Conservation (phyloP, 371 early-diverging fungal genomes). For the Haplosporangium sp. region DNA sequence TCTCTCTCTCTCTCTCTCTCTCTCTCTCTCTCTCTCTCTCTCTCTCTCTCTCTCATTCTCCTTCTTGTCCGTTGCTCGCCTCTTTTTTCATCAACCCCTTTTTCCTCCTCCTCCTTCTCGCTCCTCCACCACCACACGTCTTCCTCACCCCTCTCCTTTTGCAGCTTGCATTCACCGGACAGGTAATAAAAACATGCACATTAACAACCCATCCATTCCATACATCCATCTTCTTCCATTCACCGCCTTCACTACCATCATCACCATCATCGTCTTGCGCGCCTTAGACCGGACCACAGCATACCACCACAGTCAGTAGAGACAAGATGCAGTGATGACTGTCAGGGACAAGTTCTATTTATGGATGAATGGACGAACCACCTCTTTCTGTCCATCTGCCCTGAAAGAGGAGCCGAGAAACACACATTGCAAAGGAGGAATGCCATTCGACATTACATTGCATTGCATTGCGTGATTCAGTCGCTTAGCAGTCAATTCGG, state of each 20-base stretch:
- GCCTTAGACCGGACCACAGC: too few relatives aligned
- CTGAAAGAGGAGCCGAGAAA: not conserved
- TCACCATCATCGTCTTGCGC: too few relatives aligned
- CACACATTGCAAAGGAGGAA: too few relatives aligned
- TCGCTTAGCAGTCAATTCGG: too few relatives aligned
- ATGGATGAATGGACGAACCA: not conserved
- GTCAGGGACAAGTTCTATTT: not conserved
- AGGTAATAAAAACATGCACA: too few relatives aligned
- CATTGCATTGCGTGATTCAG: too few relatives aligned
- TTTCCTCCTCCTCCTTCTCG: not conserved
- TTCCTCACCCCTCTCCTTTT: not conserved
- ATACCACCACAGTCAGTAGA: not conserved
- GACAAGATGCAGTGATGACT: not conserved
- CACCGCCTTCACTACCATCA: too few relatives aligned
- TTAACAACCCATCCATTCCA: too few relatives aligned
- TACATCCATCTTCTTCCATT: too few relatives aligned
- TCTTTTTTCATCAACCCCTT: conserved; percentile 1
- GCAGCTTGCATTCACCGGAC: not conserved
- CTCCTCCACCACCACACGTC: not conserved
- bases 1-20: not conserved
- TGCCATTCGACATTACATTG: too few relatives aligned
- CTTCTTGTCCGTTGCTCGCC: not conserved
- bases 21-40: not conserved
- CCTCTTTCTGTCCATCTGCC: not conserved
- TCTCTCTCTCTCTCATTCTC: not conserved